Conservation (phyloP, 2,329 filamentous ascomycete genomes). For the Acarospora socialis region DNA sequence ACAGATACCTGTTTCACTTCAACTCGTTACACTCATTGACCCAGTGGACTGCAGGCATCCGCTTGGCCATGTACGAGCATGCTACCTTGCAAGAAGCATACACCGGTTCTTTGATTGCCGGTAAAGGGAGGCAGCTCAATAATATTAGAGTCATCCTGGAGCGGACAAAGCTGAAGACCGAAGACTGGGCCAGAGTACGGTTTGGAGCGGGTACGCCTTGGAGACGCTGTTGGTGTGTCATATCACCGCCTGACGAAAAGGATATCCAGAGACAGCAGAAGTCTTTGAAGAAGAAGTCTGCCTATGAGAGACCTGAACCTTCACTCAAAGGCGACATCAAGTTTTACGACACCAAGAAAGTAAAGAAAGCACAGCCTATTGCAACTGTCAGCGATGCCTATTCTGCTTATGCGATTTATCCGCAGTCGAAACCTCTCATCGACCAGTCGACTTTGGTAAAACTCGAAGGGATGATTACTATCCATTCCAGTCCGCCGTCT, state of each 20-base stretch:
- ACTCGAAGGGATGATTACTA: constrained; percentile 78
- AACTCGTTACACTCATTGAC: constrained; percentile 85
- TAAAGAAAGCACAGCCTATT: constrained; percentile 80
- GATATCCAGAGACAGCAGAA: constrained; percentile 75
- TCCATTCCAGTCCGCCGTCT: constrained; percentile 65
- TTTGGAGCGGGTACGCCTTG: constrained; percentile 94
- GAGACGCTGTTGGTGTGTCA: constrained; percentile 93
- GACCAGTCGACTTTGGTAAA: constrained; percentile 91
- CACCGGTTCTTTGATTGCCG: constrained; percentile 86
- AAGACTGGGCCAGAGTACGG: constrained; percentile 88
- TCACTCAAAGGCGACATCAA: constrained; percentile 77
- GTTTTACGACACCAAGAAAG: constrained; percentile 89
- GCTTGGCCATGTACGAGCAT: constrained; percentile 88
- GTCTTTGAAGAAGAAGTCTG: constrained; percentile 62
- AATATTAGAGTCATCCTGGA: constrained; percentile 86
- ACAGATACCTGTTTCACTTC: constrained; percentile 91
- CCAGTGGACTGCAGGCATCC: constrained; percentile 91
- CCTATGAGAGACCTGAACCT: constrained; percentile 62
- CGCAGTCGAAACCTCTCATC: constrained; percentile 83
- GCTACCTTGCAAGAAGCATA: constrained; percentile 90
- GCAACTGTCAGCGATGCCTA: constrained; percentile 84
- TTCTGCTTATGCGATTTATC: constrained; percentile 89
- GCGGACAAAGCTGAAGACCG: constrained; percentile 57
- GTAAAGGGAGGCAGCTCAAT: constrained; percentile 79
- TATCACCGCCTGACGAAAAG: constrained; percentile 86